Conservation (phyloP, 1,284 basidiomycete species). For the Moesziomyces aphidis region DNA sequence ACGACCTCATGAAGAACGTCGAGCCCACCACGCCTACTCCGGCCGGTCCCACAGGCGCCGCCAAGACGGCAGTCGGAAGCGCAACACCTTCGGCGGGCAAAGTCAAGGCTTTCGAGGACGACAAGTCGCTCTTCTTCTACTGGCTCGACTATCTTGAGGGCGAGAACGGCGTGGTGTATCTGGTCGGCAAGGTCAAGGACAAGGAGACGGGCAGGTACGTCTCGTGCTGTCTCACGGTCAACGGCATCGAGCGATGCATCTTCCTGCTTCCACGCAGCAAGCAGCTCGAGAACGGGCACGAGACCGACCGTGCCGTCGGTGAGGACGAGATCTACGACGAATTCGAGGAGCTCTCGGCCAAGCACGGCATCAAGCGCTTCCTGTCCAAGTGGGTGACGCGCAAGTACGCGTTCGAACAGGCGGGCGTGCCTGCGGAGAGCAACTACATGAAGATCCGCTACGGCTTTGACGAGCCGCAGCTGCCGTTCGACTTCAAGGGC, state of each 20-base stretch:
- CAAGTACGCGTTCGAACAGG: constrained; percentile 92
- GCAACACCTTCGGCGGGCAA: constrained; percentile 33
- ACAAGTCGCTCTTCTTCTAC: constrained; percentile 64
- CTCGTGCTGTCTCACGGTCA: constrained; percentile 88
- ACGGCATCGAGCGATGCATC: constrained; percentile 89
- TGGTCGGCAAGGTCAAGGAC: constrained; percentile 67
- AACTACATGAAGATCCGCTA: constrained; percentile 83
- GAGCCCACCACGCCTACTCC: constrained; percentile 32
- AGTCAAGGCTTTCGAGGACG: constrained; percentile 53
- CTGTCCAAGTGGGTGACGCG: constrained; percentile 78
- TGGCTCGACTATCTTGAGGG: constrained; percentile 65
- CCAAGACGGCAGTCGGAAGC: constrained; percentile 21
- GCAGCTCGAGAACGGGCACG: constrained; percentile 71
- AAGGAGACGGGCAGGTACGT: constrained; percentile 73
- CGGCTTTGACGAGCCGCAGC: constrained; percentile 66
- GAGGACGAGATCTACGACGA: constrained; percentile 82
- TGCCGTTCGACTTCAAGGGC: constrained; percentile 78
- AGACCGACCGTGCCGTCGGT: constrained; percentile 75
- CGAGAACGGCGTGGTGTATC: constrained; percentile 62
- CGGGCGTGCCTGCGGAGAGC: constrained; percentile 82
- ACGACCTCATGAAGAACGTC: constrained; percentile 45
- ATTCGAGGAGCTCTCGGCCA: constrained; percentile 82
- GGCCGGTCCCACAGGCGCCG: constrained; percentile 11
- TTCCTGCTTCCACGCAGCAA: constrained; percentile 80
- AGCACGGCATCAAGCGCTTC: constrained; percentile 81